A percentile compares a stretch with the other conserved stretches of the same genome.
phyloP scores from a whole-genome alignment of 2,329 filamentous ascomycete species.

The Calcarisporium arbuscula region DNA sequence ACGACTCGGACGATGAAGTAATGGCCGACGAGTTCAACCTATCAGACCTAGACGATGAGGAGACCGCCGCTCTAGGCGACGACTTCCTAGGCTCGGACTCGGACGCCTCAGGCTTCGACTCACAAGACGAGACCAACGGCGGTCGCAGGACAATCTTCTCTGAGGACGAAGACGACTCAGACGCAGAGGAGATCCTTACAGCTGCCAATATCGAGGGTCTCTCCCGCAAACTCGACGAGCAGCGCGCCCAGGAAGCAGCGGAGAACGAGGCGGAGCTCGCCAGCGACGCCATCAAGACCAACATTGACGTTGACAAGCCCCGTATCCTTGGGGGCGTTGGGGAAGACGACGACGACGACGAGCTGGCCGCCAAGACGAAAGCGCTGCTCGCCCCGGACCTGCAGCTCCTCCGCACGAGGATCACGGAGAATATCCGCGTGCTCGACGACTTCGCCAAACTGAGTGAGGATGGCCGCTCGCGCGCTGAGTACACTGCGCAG shows the following conservation, averaged over 20 bases:
- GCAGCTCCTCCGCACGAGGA: constrained; percentile 78
- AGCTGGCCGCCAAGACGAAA: constrained; percentile 50
- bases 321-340: constrained; percentile 51
- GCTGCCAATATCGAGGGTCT: constrained; percentile 94
- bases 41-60: constrained; percentile 32
- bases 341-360: constrained; percentile 57
- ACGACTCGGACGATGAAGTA: too few species aligned
- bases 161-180: constrained; percentile 85
- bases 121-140: constrained; percentile 53
- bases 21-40: too few species aligned
- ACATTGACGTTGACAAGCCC: constrained; percentile 74
- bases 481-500: constrained; percentile 81
- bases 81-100: constrained; percentile 53
- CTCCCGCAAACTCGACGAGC: constrained; percentile 73
- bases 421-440: constrained; percentile 89
- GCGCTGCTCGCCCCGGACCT: constrained; percentile 77
- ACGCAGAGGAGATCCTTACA: constrained; percentile 83
- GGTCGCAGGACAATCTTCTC: constrained; percentile 63
- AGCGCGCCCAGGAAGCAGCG: constrained; percentile 70
- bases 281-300: constrained; percentile 83
- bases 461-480: constrained; percentile 70
- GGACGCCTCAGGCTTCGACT: constrained; percentile 61
- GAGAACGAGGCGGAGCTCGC: constrained; percentile 81
- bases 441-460: constrained; percentile 83
- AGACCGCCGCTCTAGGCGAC: constrained; percentile 37